phyloP scores from a whole-genome alignment of 2,329 filamentous ascomycete species.

The Amylocarpus encephaloides region DNA sequence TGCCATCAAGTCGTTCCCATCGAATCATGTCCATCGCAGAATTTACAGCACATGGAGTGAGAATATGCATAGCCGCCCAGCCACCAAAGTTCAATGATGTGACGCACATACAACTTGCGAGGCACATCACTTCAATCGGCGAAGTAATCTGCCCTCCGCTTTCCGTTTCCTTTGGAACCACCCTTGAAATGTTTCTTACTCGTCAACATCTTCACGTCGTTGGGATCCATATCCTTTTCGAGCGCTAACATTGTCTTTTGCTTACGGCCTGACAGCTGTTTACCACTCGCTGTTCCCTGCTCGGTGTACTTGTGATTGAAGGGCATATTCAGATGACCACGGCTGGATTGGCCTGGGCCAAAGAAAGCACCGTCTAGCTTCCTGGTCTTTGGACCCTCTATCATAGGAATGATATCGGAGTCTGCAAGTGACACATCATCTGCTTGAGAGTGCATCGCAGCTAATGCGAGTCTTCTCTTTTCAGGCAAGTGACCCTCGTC shows the following conservation, averaged over 20 bases:
- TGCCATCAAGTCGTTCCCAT: not conserved
- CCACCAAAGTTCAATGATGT: slow-evolving; percentile 2
- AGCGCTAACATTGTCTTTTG: slow-evolving; percentile 72
- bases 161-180: slow-evolving; percentile 53
- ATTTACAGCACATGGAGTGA: not conserved
- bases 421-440: slow-evolving; percentile 37
- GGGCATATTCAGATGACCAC: slow-evolving; percentile 66
- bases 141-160: slow-evolving; percentile 33
- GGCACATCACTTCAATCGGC: slow-evolving; percentile 21
- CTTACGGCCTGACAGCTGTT: slow-evolving; percentile 77
- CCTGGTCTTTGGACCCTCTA: slow-evolving; percentile 65
- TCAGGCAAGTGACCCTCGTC: slow-evolving; percentile 74
- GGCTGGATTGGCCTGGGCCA: slow-evolving; percentile 52
- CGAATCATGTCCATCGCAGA: not conserved
- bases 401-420: slow-evolving; percentile 45
- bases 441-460: slow-evolving; percentile 31
- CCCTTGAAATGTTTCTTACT: slow-evolving; percentile 95
- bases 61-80: slow-evolving; percentile 4
- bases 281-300: slow-evolving; percentile 60
- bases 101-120: not conserved
- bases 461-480: slow-evolving; percentile 65
- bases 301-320: slow-evolving; percentile 88
- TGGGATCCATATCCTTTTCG: slow-evolving; percentile 77
- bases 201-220: slow-evolving; percentile 58
- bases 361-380: slow-evolving; percentile 90